Evolutionary conservation across 495 filamentous ascomycete genomes (phyloP).

Genomic region (Lepidopterella palustris): DNA sequence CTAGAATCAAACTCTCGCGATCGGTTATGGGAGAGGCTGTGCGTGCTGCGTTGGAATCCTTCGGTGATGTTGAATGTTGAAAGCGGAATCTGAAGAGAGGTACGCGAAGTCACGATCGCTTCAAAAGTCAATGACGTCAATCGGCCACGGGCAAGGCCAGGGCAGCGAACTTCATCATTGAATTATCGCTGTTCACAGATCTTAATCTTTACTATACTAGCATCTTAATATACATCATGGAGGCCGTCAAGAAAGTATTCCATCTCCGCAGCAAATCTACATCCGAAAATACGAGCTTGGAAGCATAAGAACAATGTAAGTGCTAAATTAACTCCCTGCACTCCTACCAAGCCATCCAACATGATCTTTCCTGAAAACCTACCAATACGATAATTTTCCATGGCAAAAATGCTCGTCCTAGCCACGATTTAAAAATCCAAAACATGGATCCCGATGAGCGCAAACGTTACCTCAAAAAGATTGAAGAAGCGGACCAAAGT

Average conservation of each 20-base stretch:
- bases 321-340: background rate
- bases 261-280: conserved; percentile 20
- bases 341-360: background rate
- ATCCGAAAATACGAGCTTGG: background rate
- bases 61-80: no score
- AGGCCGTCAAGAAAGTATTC: conserved; percentile 14
- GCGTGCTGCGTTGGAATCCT: no score
- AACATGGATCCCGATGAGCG: conserved; percentile 20
- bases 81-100: no score
- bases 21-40: no score
- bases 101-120: no score
- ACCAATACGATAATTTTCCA: background rate
- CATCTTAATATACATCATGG: conserved; percentile 4
- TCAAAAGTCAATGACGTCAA: no score
- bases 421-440: conserved; percentile 16
- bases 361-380: background rate
- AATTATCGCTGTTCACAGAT: no score
- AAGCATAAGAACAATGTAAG: background rate
- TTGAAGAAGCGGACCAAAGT: conserved; percentile 20
- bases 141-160: no score
- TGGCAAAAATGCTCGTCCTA: conserved; percentile 1
- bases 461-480: conserved; percentile 16
- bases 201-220: background rate
- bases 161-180: no score
- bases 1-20: no score